Conservation (phyloP, 164 flowering plant genomes). For the Kalanchoe fedtschenkoi region DNA sequence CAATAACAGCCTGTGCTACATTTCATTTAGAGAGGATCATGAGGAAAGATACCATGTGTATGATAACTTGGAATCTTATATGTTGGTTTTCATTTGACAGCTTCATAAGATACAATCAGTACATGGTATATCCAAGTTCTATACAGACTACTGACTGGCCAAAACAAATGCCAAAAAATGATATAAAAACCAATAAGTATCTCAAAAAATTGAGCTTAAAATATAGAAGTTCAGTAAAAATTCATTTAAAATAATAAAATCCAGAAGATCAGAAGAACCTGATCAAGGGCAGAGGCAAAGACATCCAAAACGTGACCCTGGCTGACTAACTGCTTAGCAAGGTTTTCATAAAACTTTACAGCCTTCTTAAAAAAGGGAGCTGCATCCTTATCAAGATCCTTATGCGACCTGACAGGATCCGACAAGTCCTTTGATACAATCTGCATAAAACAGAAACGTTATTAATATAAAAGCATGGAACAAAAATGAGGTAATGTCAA, state of each 20-base stretch:
- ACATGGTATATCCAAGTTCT: too few relatives aligned
- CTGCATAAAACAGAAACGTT: slow-evolving; percentile 25
- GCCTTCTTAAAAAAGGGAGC: slow-evolving; percentile 89
- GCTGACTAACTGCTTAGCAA: slow-evolving; percentile 73
- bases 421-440: slow-evolving; percentile 90
- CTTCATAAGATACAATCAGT: too few relatives aligned
- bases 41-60: too few relatives aligned
- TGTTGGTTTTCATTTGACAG: too few relatives aligned
- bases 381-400: slow-evolving; percentile 96
- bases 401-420: slow-evolving; percentile 94
- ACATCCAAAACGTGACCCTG: slow-evolving; percentile 94
- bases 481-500: neutral
- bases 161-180: neutral
- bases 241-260: neutral
- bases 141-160: too few relatives aligned
- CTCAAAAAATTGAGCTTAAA: neutral
- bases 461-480: neutral
- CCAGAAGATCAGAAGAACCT: slow-evolving; percentile 35
- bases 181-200: neutral
- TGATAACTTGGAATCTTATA: too few relatives aligned
- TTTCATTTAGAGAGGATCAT: too few relatives aligned
- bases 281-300: slow-evolving; percentile 98
- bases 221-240: neutral
- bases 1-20: too few relatives aligned
- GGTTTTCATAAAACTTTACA: slow-evolving; percentile 75